Evolutionary conservation across 2,329 filamentous ascomycete genomes (phyloP).

Genomic region (Bipolaris cookei): DNA sequence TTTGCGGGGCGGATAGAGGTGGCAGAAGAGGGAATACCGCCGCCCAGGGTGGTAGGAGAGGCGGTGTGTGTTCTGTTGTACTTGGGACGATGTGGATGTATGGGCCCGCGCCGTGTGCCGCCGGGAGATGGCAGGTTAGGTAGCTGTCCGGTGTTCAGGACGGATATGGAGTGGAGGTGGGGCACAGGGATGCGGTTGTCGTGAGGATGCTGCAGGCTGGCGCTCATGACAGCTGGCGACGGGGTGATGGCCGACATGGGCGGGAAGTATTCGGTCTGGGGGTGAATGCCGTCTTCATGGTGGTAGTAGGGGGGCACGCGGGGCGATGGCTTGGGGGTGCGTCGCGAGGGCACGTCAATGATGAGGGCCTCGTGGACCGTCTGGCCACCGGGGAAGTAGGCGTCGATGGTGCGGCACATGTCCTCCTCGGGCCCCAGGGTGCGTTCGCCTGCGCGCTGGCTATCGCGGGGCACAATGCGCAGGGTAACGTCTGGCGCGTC

Average conservation of each 20-base stretch:
- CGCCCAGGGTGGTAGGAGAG: slow-evolving; percentile 72
- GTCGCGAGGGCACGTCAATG: slow-evolving; percentile 80
- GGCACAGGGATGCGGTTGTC: slow-evolving; percentile 46
- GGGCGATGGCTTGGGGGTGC: slow-evolving; percentile 82
- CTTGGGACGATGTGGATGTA: slow-evolving; percentile 61
- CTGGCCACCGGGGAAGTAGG: slow-evolving; percentile 86
- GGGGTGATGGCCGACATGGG: slow-evolving; percentile 61
- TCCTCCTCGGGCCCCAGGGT: slow-evolving; percentile 84
- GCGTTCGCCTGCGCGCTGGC: slow-evolving; percentile 63
- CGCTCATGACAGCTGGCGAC: slow-evolving; percentile 48
- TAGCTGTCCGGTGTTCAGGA: slow-evolving; percentile 79
- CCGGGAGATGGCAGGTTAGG: slow-evolving; percentile 84
- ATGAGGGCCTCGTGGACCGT: slow-evolving; percentile 85
- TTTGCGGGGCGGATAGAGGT: slow-evolving; percentile 37
- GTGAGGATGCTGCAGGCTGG: slow-evolving; percentile 44
- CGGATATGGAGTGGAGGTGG: slow-evolving; percentile 70
- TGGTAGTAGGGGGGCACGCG: slow-evolving; percentile 60
- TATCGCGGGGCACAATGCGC: slow-evolving; percentile 74
- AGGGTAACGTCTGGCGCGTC: slow-evolving; percentile 89
- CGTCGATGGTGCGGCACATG: slow-evolving; percentile 77
- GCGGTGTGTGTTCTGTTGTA: slow-evolving; percentile 76
- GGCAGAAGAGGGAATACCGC: slow-evolving; percentile 50
- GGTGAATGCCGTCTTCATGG: slow-evolving; percentile 69
- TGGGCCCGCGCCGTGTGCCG: slow-evolving; percentile 60
- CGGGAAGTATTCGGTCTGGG: slow-evolving; percentile 82